Base-by-base conservation (phyloP, 257 asterid species). In the Perilla frutescens region DNA sequence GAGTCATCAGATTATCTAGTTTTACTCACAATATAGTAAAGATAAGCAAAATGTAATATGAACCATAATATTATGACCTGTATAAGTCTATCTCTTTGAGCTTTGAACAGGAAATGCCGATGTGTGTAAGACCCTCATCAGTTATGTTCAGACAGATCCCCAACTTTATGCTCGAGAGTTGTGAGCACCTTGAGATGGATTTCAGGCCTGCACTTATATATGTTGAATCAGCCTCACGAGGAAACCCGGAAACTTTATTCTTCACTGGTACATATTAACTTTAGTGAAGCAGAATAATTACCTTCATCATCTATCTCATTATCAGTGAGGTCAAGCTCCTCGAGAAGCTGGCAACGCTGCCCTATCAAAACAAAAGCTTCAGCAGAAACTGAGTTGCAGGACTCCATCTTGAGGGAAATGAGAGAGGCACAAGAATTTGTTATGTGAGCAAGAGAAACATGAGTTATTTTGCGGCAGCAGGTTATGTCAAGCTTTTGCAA, bases 261-360 rank as follows among this genome's bases (percentile, higher is more conserved):
- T 20, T 20, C 26, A 20, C 26, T 20, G 26, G 26, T 20, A 1
- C 26, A 20, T 20, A 20, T 20, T 20, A 20, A 20, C 26, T 20
- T 20, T 20, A 20, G 26, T 20, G 26, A 20, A 20, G 75, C 68
- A 49, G 37, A 20, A 61, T 68, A 47, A 56, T 75, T 76, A 93
- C 98, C 99, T 83, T 89, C 96, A 74, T 94, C 88, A 8, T 90
- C 96, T 31, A 94, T 77, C 80, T 90, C 95, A 54, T 86, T 94
- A 72, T 94, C 96, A 5, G 97, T 90, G 50, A 94, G 75, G 80
- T 91, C 97, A 50, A 94, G 92, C 79, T 94, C 99, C 87, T 91
- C 97, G 4, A 94, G 84, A 64, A 84, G 77, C 20, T 41, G 90
- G 77, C 97, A 91, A 10, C 88, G 67, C 66, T 84, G 91, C 79